Percentiles rank a stretch among this genome's conserved stretches.
Conservation (phyloP, 2,329 filamentous ascomycete species). For the Cercospora brassicicola region DNA sequence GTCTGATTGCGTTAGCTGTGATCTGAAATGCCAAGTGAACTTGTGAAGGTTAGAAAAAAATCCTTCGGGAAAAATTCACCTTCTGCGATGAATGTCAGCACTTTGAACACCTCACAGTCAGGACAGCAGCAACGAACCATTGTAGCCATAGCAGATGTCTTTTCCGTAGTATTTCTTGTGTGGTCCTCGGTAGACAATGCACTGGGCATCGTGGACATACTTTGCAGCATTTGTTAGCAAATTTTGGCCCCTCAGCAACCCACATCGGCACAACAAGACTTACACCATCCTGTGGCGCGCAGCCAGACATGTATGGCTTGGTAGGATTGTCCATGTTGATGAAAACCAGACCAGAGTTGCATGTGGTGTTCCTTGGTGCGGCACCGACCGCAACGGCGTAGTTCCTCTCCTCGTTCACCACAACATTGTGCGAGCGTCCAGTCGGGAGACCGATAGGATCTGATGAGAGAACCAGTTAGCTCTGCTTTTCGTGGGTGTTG, state of each 20-base stretch:
- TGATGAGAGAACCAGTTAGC: not conserved
- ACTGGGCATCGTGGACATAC: conserved; percentile 59
- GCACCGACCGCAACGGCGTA: conserved; percentile 49
- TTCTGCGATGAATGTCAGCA: too few species aligned
- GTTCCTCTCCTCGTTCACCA: conserved; percentile 52
- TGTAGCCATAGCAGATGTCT: conserved; percentile 56
- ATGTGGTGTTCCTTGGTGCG: conserved; percentile 46
- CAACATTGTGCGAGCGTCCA: conserved; percentile 53
- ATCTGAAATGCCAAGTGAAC: too few species aligned
- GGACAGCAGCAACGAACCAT: conserved; percentile 23
- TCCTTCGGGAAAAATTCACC: too few species aligned
- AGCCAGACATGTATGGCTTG: conserved; percentile 54
- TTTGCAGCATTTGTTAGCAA: not conserved
- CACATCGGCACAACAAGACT: not conserved
- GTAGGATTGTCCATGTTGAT: conserved; percentile 55
- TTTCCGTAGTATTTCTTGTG: conserved; percentile 47
- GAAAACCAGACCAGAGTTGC: conserved; percentile 54
- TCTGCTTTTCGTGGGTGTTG: not conserved
- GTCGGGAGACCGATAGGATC: conserved; percentile 15
- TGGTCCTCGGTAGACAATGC: conserved; percentile 54
- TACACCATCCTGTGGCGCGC: conserved; percentile 51
- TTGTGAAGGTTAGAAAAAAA: too few species aligned
- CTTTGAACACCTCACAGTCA: too few species aligned
- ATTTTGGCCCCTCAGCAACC: not conserved
- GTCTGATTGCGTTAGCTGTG: too few species aligned